Evolutionary conservation across 306 rosid genomes (phyloP), one percentile per base, ranked within the genome.

Genomic region (Vigna trinervia): DNA sequence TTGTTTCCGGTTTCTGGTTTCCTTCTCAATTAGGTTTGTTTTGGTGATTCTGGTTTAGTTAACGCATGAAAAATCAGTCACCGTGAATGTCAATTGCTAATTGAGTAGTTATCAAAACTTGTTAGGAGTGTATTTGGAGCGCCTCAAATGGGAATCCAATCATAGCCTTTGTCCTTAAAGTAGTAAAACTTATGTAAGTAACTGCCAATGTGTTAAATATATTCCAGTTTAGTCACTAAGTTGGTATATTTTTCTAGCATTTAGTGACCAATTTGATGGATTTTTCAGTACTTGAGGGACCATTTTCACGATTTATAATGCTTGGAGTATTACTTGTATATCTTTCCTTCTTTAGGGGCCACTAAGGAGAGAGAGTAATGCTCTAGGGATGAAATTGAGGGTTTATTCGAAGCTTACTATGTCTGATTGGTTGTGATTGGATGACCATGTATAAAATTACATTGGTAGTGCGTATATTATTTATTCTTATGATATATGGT

Each of bases 21-120:
- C 17, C 28, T 69, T 78, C 39, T 1, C 5, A 26, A 59, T 48
- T 47, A 46, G 26, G 34, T 78, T 59, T 63, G 70, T 46, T 39
- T 23, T 22, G 41, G 26, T n/a, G 68, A 22, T 57, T 56, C 2
- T 34, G n/a, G 26, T 50, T 22, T 39, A 67, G 48, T 12, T 58
- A 68, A 69, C 13, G 30, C 51, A 19, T 19, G 52, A 12, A 58
- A 45, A 58, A 56, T 48, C 67, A 10, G n/a, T 66, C 38, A 17
- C 9, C 3, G 28, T 64, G 46, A 10, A 50, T 74, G 9, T 50
- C 12, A 19, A 12, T 60, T 51, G 19, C 8, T 56, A 3, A 13
- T 41, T 41, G 12, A 41, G 3, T 41, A 1, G 12, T 58, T 69
- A 67, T 56, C n/a, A 17, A 28, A 43, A 69, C 69, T 68, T 12